Evolutionary conservation across 2,329 filamentous ascomycete genomes (phyloP).

Genomic region (Daldinia sp.): DNA sequence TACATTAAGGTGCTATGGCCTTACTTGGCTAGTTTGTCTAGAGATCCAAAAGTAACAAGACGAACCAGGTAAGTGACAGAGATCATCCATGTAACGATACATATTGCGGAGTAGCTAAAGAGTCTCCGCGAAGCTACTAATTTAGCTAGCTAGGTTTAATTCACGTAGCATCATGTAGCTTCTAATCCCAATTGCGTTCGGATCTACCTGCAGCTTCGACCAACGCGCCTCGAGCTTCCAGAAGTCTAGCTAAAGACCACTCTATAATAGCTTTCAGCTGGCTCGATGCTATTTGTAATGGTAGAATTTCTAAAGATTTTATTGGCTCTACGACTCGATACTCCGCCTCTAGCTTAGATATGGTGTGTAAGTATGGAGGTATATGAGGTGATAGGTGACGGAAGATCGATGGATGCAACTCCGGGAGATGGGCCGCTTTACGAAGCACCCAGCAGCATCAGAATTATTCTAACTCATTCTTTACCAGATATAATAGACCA

Average conservation of each 20-base stretch:
- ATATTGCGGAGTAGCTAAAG: slow-evolving; percentile 23
- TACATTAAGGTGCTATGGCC: slow-evolving; percentile 10
- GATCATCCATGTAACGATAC: slow-evolving; percentile 20
- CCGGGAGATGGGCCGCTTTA: slow-evolving; percentile 23
- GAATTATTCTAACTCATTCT: slow-evolving; percentile 8
- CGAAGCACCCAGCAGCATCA: slow-evolving; percentile 6
- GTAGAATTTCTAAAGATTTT: slow-evolving; percentile 1
- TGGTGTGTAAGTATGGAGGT: slow-evolving; percentile 7
- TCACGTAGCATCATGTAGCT: slow-evolving; percentile 22
- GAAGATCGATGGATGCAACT: slow-evolving; percentile 17
- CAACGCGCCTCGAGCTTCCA: slow-evolving; percentile 14
- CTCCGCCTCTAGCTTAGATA: slow-evolving; percentile 20
- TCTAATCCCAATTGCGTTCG: slow-evolving; percentile 27
- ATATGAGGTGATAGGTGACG: slow-evolving; percentile 23
- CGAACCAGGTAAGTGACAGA: slow-evolving; percentile 7
- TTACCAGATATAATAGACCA: background rate
- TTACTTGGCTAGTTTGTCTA: background rate
- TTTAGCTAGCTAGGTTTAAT: slow-evolving; percentile 31
- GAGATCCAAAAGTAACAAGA: slow-evolving; percentile 1
- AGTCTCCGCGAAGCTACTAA: slow-evolving; percentile 30
- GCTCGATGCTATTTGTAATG: slow-evolving; percentile 31
- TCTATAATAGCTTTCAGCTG: slow-evolving; percentile 10
- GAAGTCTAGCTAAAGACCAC: slow-evolving; percentile 6
- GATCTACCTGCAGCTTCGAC: slow-evolving; percentile 28
- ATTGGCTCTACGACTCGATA: slow-evolving; percentile 17